Evolutionary conservation across 2,329 filamentous ascomycete species (phyloP).

Genomic region (Stachybotrys elegans): DNA sequence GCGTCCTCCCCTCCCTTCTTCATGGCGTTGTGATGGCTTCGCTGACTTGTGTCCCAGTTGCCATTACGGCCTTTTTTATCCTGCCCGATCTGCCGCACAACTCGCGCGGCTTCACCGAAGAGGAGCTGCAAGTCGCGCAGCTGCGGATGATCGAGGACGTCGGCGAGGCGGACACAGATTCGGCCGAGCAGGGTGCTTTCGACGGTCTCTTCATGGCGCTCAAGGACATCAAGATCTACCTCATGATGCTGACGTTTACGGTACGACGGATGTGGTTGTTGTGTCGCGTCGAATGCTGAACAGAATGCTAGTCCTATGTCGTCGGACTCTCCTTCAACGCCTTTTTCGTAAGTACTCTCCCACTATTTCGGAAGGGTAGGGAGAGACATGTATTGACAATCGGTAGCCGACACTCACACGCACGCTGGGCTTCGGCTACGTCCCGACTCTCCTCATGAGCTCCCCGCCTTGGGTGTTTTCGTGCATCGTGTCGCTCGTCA

Average conservation of each 20-base stretch:
- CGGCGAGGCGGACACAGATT: slow-evolving; percentile 49
- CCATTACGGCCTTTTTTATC: slow-evolving; percentile 40
- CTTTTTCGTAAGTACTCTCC: slow-evolving; percentile 41
- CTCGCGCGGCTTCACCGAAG: slow-evolving; percentile 51
- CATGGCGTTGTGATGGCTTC: neutral
- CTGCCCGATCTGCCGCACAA: slow-evolving; percentile 52
- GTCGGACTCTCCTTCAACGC: slow-evolving; percentile 54
- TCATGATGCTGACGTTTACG: slow-evolving; percentile 59
- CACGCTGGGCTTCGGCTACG: slow-evolving; percentile 47
- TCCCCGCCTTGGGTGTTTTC: slow-evolving; percentile 55
- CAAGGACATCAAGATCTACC: slow-evolving; percentile 57
- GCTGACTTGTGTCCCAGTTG: slow-evolving; percentile 21
- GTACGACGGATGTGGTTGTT: no score
- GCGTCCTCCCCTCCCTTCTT: neutral
- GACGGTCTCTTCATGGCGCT: slow-evolving; percentile 53
- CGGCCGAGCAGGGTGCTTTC: slow-evolving; percentile 42
- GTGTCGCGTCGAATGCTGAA: no score
- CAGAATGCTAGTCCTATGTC: no score
- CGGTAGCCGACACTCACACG: slow-evolving; percentile 42
- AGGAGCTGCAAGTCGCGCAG: slow-evolving; percentile 52
- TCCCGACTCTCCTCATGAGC: slow-evolving; percentile 50
- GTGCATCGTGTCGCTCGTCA: slow-evolving; percentile 49
- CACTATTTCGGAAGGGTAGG: neutral
- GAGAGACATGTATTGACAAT: neutral
- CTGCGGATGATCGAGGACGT: slow-evolving; percentile 53